Percentiles rank a stretch among this genome's conserved stretches.
Evolutionary conservation across 2,329 filamentous ascomycete genomes (phyloP).

Genomic region (Apiospora malaysiana): DNA sequence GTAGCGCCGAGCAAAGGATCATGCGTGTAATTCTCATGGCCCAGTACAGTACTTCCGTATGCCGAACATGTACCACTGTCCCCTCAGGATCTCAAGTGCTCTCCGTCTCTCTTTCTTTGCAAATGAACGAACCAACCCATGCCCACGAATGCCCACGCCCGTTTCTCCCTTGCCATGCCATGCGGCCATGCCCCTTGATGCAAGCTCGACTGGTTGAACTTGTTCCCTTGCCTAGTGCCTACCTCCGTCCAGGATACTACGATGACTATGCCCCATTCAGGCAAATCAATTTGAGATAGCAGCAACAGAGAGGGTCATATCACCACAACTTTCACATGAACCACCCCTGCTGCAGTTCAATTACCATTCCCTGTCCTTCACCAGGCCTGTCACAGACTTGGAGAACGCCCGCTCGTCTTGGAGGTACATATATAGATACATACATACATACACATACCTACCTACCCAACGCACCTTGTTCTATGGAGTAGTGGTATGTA

Average conservation of each 20-base stretch:
- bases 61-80: background rate
- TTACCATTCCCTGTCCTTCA: background rate
- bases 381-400: background rate
- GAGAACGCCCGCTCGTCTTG: background rate
- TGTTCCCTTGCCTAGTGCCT: constrained; percentile 14
- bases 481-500: too few species aligned
- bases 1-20: background rate
- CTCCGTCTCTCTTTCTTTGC: background rate
- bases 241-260: constrained; percentile 16
- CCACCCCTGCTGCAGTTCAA: constrained; percentile 9
- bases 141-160: background rate
- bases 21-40: background rate
- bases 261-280: constrained; percentile 8
- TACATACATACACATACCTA: too few species aligned
- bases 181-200: background rate
- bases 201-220: constrained; percentile 11
- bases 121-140: background rate
- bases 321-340: constrained; percentile 11
- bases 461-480: constrained; percentile 15
- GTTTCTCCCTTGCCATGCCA: background rate
- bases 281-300: constrained; percentile 15
- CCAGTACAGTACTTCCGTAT: constrained; percentile 2
- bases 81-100: constrained; percentile 10
- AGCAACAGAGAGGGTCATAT: constrained; percentile 1
- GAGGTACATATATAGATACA: too few species aligned